phyloP scores from a whole-genome alignment of 2,329 filamentous ascomycete genomes.

The Penicillium sp. region DNA sequence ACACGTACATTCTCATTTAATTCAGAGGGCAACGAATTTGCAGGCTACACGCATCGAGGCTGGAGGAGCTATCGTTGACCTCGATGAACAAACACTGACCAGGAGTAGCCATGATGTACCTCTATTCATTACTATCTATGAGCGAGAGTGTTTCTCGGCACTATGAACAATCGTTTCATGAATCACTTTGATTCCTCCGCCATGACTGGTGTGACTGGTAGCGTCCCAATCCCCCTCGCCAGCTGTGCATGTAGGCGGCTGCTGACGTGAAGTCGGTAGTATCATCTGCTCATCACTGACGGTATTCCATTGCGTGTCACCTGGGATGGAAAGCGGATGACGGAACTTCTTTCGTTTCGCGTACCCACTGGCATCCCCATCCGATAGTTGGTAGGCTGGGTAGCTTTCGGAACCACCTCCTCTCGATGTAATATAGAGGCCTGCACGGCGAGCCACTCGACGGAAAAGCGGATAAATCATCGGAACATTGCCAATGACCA shows the following conservation, averaged over 20 bases:
- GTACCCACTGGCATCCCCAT: constrained; percentile 25
- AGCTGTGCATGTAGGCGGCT: constrained; percentile 33
- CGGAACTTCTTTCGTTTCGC: constrained; percentile 36
- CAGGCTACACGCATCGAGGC: background rate
- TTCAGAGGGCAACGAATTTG: too few species aligned
- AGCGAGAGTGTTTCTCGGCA: constrained; percentile 21
- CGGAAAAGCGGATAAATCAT: constrained; percentile 50
- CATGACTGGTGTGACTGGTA: constrained; percentile 24
- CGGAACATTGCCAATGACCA: constrained; percentile 51
- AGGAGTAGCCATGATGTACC: background rate
- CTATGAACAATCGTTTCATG: constrained; percentile 41
- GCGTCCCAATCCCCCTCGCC: constrained; percentile 32
- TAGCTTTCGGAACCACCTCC: constrained; percentile 31
- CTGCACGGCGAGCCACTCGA: constrained; percentile 34
- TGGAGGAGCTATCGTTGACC: background rate
- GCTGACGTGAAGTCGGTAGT: constrained; percentile 32
- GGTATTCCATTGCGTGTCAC: constrained; percentile 40
- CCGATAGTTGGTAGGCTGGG: constrained; percentile 33
- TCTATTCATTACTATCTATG: constrained; percentile 15
- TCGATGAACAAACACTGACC: background rate
- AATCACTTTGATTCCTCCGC: constrained; percentile 40
- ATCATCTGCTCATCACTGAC: constrained; percentile 40
- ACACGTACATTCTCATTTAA: background rate
- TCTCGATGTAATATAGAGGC: constrained; percentile 33
- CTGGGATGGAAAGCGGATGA: constrained; percentile 42